Conservation (phyloP, 2,329 filamentous ascomycete species). For the Pseudonectria foliicola region DNA sequence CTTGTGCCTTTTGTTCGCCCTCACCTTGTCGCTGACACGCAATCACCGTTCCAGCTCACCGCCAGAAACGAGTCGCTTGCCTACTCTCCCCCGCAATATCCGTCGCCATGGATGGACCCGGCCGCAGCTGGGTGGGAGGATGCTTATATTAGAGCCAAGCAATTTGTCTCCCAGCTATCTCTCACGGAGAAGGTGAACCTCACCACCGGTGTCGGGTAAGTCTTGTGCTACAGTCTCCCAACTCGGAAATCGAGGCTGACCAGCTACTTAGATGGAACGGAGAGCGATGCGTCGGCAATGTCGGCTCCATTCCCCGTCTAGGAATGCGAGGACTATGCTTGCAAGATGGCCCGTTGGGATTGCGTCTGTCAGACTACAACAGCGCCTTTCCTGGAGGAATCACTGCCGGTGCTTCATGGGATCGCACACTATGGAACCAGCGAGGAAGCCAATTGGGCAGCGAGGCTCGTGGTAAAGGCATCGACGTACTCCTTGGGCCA, state of each 20-base stretch:
- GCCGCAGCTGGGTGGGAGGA: conserved; percentile 64
- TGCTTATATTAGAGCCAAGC: conserved; percentile 67
- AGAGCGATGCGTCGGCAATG: conserved; percentile 72
- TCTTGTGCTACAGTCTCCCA: conserved; percentile 21
- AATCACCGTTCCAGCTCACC: conserved; percentile 13
- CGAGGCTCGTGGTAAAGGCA: conserved; percentile 69
- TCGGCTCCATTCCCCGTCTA: conserved; percentile 61
- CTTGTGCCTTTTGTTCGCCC: conserved; percentile 5
- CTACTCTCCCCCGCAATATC: conserved; percentile 60
- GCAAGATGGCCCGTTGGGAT: conserved; percentile 77
- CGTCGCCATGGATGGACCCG: conserved; percentile 80
- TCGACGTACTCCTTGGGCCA: conserved; percentile 60
- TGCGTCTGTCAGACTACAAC: conserved; percentile 70
- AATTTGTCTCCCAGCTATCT: conserved; percentile 77
- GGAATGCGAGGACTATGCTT: conserved; percentile 70
- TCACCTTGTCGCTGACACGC: conserved; percentile 15
- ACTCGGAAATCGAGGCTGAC: conserved; percentile 1
- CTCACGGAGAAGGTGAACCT: conserved; percentile 88
- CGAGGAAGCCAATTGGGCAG: conserved; percentile 41
- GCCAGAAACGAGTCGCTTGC: conserved; percentile 22
- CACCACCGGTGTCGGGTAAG: conserved; percentile 81
- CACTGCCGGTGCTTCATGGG: conserved; percentile 78
- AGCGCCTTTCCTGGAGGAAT: conserved; percentile 76
- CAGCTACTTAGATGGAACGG: conserved; percentile 31
- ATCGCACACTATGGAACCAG: conserved; percentile 57